Percentiles rank a stretch among this genome's conserved stretches.
Conservation (phyloP, 2,329 filamentous ascomycete genomes). For the Aureobasidium sp. region DNA sequence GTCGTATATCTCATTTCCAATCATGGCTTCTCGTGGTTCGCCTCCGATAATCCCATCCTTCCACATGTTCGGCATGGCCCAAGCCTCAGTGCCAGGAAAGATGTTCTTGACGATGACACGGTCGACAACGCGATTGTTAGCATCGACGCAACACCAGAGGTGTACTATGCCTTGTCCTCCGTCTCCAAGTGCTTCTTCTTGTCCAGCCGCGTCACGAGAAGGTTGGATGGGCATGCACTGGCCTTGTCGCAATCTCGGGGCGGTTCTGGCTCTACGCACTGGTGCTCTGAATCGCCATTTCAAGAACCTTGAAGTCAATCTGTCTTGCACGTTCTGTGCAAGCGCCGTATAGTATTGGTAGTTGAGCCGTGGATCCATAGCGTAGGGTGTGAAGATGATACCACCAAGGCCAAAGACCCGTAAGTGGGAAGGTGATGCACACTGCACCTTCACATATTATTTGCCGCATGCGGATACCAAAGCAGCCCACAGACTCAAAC, state of each 20-base stretch:
- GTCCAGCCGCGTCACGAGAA: neutral
- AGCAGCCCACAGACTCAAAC: neutral
- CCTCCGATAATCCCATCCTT: neutral
- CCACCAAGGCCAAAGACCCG: too few relatives aligned
- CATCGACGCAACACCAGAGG: neutral
- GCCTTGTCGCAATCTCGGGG: neutral
- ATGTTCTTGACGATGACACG: neutral
- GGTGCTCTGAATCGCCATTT: neutral
- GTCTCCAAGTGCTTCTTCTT: neutral
- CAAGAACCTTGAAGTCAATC: neutral
- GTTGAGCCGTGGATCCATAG: neutral
- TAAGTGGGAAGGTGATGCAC: too few relatives aligned
- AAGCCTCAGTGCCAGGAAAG: neutral
- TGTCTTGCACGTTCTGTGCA: neutral
- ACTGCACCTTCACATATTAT: too few relatives aligned
- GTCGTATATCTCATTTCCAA: neutral
- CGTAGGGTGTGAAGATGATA: neutral
- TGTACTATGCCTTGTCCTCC: neutral
- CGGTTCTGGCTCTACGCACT: neutral
- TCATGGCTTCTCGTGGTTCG: neutral
- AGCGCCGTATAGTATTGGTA: neutral
- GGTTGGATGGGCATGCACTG: neutral
- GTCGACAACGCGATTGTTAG: neutral
- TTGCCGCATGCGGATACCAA: neutral
- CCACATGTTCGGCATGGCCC: neutral